Evolutionary conservation across 2,329 filamentous ascomycete genomes (phyloP), one percentile per base, ranked within the genome.

Genomic region (Aspergillus quadrilineatus): DNA sequence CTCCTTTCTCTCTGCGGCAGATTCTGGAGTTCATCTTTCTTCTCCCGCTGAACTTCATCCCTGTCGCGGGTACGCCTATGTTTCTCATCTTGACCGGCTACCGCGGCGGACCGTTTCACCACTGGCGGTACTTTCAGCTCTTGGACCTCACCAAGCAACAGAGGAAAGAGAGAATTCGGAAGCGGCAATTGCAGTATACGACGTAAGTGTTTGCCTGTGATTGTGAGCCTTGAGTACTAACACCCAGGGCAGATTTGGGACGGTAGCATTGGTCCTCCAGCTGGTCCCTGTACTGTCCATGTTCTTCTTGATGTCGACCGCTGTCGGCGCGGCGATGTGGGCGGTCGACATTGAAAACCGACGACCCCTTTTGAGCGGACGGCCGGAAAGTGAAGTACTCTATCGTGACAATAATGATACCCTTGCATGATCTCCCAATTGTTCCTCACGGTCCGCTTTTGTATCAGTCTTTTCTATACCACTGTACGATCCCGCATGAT

Each of bases 201-300:
- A 96, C 90, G 90, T 85, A 71, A 67, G 75, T 67, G 6, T 6
- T 26, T 26, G 28, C 7, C 4, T 39, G 47, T 12, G 52, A 15
- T 44, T 45, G 36, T 30, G 4, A 37, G 12, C 3, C 5, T 22
- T 17, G 45, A 17, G 2, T 39, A 14, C 49, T 58, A 30, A 57
- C 48, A 29, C 47, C 15, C 36, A 9, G 36, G 26, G 12, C 7
- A 84, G 82, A 68, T 97, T 97, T 68, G 94, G 94, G 14, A 90
- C 89, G 0, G 81, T 94, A 4, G 90, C 92, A 49, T 85, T 97
- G 77, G 72, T 91, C 6, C 75, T 97, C 29, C 90, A 97, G 75
- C 82, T 97, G n/a, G 81, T 97, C 7, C 94, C 94, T 1, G 82
- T 93, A 10, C 75, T 97, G 48, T 95, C 89, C n/a, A 95, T 99